Conservation (phyloP, 768 basidiomycete genomes). For the Trametes gibbosa region DNA sequence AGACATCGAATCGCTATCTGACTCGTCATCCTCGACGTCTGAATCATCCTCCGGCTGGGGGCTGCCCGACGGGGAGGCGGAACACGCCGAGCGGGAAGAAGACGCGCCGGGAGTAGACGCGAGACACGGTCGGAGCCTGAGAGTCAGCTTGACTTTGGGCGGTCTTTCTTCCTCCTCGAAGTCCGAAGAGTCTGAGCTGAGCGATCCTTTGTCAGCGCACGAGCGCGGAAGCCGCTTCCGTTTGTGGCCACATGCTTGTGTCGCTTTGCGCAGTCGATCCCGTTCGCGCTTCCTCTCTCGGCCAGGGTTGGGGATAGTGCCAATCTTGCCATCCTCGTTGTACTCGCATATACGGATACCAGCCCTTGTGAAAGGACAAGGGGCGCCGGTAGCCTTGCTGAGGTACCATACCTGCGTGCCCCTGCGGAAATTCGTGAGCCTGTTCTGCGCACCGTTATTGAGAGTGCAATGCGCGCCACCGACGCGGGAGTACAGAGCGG, state of each 20-base stretch:
- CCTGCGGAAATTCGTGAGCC: conserved; percentile 70
- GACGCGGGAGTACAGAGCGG: conserved; percentile 65
- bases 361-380: conserved; percentile 71
- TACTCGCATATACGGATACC: conserved; percentile 75
- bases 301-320: conserved; percentile 24
- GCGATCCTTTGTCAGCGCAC: conserved; percentile 26
- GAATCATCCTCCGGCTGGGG: conserved; percentile 27
- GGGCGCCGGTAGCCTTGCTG: conserved; percentile 67
- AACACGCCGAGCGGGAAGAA: conserved; percentile 22
- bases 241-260: conserved; percentile 44
- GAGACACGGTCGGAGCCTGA: conserved; percentile 56
- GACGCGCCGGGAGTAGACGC: conserved; percentile 29
- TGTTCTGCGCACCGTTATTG: conserved; percentile 31
- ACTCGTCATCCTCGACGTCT: conserved; percentile 34
- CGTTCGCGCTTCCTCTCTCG: conserved; percentile 32
- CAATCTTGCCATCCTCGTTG: conserved; percentile 46
- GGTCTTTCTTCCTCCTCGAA: conserved; percentile 40
- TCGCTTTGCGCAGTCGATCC: conserved; percentile 30
- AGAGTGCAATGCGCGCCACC: conserved; percentile 58
- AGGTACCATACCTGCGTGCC: conserved; percentile 84
- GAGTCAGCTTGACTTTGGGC: conserved; percentile 68
- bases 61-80: conserved; percentile 19
- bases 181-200: conserved; percentile 25
- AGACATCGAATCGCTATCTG: conserved; percentile 42
- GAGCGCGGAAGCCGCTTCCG: conserved; percentile 40